These are phyloP conservation scores for Ophiocordyceps camponoti-floridani DNA, from an alignment of 2,329 filamentous ascomycete species.

Conservation along the genomic window DNA sequence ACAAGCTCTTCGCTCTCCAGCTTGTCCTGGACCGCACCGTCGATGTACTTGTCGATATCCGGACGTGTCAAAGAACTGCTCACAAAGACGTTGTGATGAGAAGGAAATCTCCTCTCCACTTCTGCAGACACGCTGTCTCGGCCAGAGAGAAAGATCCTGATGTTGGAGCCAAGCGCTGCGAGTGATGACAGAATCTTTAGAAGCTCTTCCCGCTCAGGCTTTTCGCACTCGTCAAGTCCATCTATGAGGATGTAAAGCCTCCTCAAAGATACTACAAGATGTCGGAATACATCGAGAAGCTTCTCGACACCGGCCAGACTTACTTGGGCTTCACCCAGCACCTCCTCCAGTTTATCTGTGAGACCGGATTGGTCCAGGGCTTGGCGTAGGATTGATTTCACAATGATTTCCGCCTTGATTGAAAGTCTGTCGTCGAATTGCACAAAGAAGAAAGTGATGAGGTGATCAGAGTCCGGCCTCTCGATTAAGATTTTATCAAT, in stretches of 20 bases:
- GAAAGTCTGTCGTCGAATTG: not conserved
- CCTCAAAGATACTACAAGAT: not conserved
- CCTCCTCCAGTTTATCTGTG: not conserved
- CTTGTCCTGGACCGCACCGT: not conserved
- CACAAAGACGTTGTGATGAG: not conserved
- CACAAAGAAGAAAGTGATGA: not conserved
- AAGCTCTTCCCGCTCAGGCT: not conserved
- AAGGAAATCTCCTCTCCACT: not conserved
- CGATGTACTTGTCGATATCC: not conserved
- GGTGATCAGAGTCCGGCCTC: not conserved
- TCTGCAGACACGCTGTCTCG: not conserved
- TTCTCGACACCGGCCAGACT: not conserved
- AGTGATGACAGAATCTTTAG: not conserved
- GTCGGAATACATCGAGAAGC: not conserved
- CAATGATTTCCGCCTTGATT: not conserved
- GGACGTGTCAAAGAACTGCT: not conserved
- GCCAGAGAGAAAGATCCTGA: not conserved
- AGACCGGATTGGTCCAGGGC: not conserved
- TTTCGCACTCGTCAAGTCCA: not conserved
- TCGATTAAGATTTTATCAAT: not conserved
- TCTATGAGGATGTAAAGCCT: not conserved
- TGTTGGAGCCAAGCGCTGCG: not conserved
- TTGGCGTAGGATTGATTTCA: not conserved
- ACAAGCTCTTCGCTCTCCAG: not conserved
- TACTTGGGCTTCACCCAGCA: not conserved